phyloP scores from a whole-genome alignment of 75 land plant species.

The Selaginella moellendorffii region DNA sequence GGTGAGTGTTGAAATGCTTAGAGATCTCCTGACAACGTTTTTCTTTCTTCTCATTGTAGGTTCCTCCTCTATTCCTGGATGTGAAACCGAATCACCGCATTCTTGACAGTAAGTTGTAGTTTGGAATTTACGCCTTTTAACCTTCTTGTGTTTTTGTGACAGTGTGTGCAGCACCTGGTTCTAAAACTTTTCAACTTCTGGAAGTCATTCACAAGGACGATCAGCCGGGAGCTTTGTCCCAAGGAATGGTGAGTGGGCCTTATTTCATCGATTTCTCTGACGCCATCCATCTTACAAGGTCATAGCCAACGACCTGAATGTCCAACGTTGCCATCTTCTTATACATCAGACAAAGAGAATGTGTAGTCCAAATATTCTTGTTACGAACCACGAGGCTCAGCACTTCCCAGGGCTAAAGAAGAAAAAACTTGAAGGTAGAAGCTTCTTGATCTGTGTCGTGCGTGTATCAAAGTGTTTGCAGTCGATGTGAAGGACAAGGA shows the following conservation, averaged over 20 bases:
- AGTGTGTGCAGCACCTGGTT: conserved; percentile 99
- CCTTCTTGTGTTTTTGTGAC: conserved; percentile 11
- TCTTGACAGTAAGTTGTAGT: conserved; percentile 73
- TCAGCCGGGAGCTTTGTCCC: conserved; percentile 38
- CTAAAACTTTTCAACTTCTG: conserved; percentile 93
- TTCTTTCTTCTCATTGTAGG: no score
- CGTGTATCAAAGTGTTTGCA: no score
- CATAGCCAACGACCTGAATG: conserved; percentile 93
- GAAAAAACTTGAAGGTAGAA: conserved; percentile 7
- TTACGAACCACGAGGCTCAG: conserved; percentile 98
- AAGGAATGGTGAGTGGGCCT: conserved; percentile 53
- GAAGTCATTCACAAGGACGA: conserved; percentile 69
- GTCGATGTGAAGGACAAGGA: not conserved
- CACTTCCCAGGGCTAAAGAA: conserved; percentile 61
- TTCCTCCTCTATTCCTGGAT: conserved; percentile 93
- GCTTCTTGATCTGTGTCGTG: no score
- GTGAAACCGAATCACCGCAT: conserved; percentile 68
- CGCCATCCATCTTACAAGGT: conserved; percentile 32
- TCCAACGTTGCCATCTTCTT: conserved; percentile 86
- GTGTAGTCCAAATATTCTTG: conserved; percentile 89
- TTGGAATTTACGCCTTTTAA: not conserved
- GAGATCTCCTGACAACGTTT: not conserved
- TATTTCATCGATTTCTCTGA: not conserved
- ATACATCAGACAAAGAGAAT: conserved; percentile 98
- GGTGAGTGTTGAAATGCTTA: conserved; percentile 30